Evolutionary conservation across 805 yeast genomes (phyloP), one percentile per base, ranked within the genome.

Genomic region (Diddensiella transvaalensis): DNA sequence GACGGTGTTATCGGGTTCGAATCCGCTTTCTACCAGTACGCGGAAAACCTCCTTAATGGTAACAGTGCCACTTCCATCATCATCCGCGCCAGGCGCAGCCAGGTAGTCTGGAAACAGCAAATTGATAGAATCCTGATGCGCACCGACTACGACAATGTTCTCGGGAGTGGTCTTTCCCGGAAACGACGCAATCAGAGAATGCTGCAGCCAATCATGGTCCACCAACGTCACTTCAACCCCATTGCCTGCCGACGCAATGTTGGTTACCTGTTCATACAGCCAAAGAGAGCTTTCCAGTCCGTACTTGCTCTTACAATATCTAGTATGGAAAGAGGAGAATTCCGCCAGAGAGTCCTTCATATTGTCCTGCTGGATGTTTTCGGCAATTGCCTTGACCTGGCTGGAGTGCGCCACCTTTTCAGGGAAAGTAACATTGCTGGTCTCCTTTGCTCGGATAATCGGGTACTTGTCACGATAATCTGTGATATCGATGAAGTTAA

Each of bases 1-100:
- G 17, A 91, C 67, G 0, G 95, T 79, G 66, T 88, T 87, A 38
- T 75, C 68, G 11, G 90, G 88, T 49, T 67, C 58, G 55, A 75
- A 74, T 0, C 71, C 69, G 21, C 65, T 53, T 30, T 68, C 71
- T 4, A 77, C 65, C 22, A 87, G 67, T 13, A 85, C 66, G 55
- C 93, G 75, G 58, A 89, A 75, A 1, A 89, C 80, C 64, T 89
- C 95, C 47, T 89, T 65, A 26, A 79, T 76, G 2, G 95, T 83
- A 3, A 84, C 81, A 3, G 90, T 83, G 6, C 97, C 98, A 2
- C 90, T 80, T 2, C 96, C 95, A 65, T 90, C 86, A 62, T 91
- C 98, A 63, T 91, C 98, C 2, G 96, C 97, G 2, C 98, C 98
- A 1, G 96, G 96, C 0, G 96, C 87, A 21, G 79, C 74, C 55